Percentiles rank a stretch among this genome's conserved stretches.
phyloP scores from a whole-genome alignment of 108 stramenopile genomes.

The Stephanodiscus minutulus region DNA sequence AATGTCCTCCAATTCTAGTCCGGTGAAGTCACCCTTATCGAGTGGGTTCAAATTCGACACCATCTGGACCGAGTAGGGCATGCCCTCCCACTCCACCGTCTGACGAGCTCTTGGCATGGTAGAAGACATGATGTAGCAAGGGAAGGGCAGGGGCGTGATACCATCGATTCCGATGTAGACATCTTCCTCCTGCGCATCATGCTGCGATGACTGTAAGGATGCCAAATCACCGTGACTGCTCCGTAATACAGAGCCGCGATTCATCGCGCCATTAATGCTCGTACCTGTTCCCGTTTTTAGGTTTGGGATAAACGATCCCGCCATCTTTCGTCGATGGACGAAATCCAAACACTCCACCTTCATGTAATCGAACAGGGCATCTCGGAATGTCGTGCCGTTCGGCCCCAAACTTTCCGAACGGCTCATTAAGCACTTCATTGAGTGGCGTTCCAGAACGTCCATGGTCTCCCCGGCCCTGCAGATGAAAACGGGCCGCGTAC shows the following conservation, averaged over 20 bases:
- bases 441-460: slow-evolving; percentile 34
- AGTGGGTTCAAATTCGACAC: slow-evolving; percentile 86
- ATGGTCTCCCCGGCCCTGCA: slow-evolving; percentile 86
- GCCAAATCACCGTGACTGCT: slow-evolving; percentile 10
- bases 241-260: slow-evolving; percentile 18
- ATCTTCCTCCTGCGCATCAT: slow-evolving; percentile 10
- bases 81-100: slow-evolving; percentile 68
- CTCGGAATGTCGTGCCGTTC: slow-evolving; percentile 69
- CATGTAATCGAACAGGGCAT: slow-evolving; percentile 68
- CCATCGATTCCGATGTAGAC: slow-evolving; percentile 36
- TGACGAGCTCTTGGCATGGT: slow-evolving; percentile 89
- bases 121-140: slow-evolving; percentile 65
- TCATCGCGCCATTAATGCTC: slow-evolving; percentile 66
- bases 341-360: slow-evolving; percentile 68
- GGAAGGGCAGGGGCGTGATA: slow-evolving; percentile 57
- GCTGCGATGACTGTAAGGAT: slow-evolving; percentile 4
- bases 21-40: slow-evolving; percentile 89
- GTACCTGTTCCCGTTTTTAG: slow-evolving; percentile 52
- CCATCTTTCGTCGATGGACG: slow-evolving; percentile 48
- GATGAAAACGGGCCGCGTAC: slow-evolving; percentile 82
- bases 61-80: slow-evolving; percentile 58
- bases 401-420: slow-evolving; percentile 70
- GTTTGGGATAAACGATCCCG: slow-evolving; percentile 38
- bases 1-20: slow-evolving; percentile 85
- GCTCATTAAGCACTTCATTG: slow-evolving; percentile 20